Evolutionary conservation across 345 rosid genomes (phyloP).

Genomic region (Ailanthus altissimus): DNA sequence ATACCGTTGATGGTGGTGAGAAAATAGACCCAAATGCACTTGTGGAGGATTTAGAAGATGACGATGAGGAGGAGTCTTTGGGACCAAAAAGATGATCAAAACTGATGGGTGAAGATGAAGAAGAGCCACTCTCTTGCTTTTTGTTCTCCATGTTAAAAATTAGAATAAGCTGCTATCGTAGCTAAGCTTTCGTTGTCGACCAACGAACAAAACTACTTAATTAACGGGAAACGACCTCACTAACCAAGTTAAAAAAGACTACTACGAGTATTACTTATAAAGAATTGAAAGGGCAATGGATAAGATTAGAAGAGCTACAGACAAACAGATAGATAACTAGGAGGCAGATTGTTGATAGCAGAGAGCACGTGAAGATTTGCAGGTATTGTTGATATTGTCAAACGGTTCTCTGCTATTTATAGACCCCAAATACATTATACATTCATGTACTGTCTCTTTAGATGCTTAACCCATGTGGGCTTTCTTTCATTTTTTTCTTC

Average conservation of each 20-base stretch:
- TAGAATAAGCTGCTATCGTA: background rate
- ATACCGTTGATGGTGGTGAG: conserved; percentile 55
- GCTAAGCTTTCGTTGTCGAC: conserved; percentile 31
- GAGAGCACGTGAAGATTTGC: conserved; percentile 44
- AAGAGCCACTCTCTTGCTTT: conserved; percentile 28
- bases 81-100: conserved; percentile 65
- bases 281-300: conserved; percentile 26
- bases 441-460: background rate
- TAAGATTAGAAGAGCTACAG: conserved; percentile 36
- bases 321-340: conserved; percentile 19
- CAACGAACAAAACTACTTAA: conserved; percentile 46
- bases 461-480: conserved; percentile 27
- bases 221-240: conserved; percentile 33
- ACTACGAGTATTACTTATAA: background rate
- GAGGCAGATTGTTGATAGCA: background rate
- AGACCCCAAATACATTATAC: conserved; percentile 23
- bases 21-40: conserved; percentile 52
- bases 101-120: conserved; percentile 30
- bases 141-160: conserved; percentile 34
- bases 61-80: conserved; percentile 44
- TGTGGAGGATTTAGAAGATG: conserved; percentile 39
- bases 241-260: conserved; percentile 10
- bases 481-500: background rate
- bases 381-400: conserved; percentile 20
- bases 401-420: conserved; percentile 36